phyloP scores from a whole-genome alignment of 768 basidiomycete genomes.

The Russula lepida region DNA sequence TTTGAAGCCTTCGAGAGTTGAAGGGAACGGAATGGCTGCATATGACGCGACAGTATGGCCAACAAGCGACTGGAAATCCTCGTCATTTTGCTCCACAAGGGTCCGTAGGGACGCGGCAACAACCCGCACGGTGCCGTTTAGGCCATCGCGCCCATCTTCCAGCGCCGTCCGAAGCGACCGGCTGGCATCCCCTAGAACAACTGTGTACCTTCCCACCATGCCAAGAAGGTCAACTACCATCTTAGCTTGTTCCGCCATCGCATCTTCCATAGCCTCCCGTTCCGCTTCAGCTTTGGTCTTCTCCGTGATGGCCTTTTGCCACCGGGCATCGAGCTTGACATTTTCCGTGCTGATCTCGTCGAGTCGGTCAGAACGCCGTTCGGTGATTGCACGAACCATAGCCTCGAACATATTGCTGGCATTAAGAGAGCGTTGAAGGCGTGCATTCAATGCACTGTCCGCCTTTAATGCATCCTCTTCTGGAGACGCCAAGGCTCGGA shows the following conservation, averaged over 20 bases:
- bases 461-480: slow-evolving; percentile 62
- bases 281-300: slow-evolving; percentile 56
- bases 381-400: slow-evolving; percentile 73
- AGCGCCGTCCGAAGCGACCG: slow-evolving; percentile 35
- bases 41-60: slow-evolving; percentile 62
- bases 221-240: slow-evolving; percentile 66
- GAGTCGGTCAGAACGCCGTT: slow-evolving; percentile 68
- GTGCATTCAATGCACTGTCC: slow-evolving; percentile 47
- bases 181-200: slow-evolving; percentile 55
- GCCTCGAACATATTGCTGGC: slow-evolving; percentile 78
- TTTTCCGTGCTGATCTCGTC: slow-evolving; percentile 64
- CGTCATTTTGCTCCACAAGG: slow-evolving; percentile 61
- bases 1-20: slow-evolving; percentile 40
- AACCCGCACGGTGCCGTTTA: slow-evolving; percentile 35
- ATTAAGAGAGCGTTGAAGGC: slow-evolving; percentile 63
- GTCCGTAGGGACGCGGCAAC: slow-evolving; percentile 44
- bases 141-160: slow-evolving; percentile 32
- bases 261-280: slow-evolving; percentile 51
- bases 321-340: slow-evolving; percentile 60
- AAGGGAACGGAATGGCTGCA: slow-evolving; percentile 29
- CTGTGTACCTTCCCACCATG: slow-evolving; percentile 71
- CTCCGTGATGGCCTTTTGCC: slow-evolving; percentile 65
- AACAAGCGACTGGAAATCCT: slow-evolving; percentile 55
- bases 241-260: slow-evolving; percentile 56
- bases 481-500: slow-evolving; percentile 55